Evolutionary conservation across 2,329 filamentous ascomycete genomes (phyloP).

Genomic region (Gnomoniopsis sp.): DNA sequence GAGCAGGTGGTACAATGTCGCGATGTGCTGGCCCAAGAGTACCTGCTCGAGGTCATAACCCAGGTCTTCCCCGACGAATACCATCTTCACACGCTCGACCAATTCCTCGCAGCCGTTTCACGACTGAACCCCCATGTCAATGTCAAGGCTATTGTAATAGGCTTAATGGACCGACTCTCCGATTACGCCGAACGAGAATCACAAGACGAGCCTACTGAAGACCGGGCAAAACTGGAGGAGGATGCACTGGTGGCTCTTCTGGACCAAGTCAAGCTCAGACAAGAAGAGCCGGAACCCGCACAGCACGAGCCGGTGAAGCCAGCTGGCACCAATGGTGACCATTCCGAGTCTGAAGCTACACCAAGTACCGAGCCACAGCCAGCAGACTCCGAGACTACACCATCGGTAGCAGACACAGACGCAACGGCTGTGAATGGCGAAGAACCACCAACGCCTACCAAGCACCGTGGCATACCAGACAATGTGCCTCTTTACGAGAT

Average conservation of each 20-base stretch:
- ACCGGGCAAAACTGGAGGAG: slow-evolving; percentile 75
- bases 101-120: slow-evolving; percentile 90
- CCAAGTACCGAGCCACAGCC: slow-evolving; percentile 29
- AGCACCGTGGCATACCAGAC: slow-evolving; percentile 58
- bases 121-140: slow-evolving; percentile 95
- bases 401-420: slow-evolving; percentile 45
- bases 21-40: slow-evolving; percentile 95
- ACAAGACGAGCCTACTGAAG: slow-evolving; percentile 64
- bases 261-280: slow-evolving; percentile 70
- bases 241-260: slow-evolving; percentile 77
- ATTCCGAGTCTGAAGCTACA: slow-evolving; percentile 28
- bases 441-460: slow-evolving; percentile 27
- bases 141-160: slow-evolving; percentile 96
- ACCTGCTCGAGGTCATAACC: slow-evolving; percentile 95
- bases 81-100: slow-evolving; percentile 92
- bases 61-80: slow-evolving; percentile 99
- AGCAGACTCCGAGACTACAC: slow-evolving; percentile 32
- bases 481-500: slow-evolving; percentile 93
- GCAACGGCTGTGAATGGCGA: slow-evolving; percentile 46
- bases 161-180: slow-evolving; percentile 93
- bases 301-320: slow-evolving; percentile 27
- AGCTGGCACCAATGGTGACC: slow-evolving; percentile 35
- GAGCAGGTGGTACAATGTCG: slow-evolving; percentile 98
- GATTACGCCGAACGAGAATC: slow-evolving; percentile 91
- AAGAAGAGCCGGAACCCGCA: slow-evolving; percentile 38